Evolutionary conservation across 805 yeast species (phyloP), one percentile per base, ranked within the genome.

Genomic region (Debaryomyces castellii): DNA sequence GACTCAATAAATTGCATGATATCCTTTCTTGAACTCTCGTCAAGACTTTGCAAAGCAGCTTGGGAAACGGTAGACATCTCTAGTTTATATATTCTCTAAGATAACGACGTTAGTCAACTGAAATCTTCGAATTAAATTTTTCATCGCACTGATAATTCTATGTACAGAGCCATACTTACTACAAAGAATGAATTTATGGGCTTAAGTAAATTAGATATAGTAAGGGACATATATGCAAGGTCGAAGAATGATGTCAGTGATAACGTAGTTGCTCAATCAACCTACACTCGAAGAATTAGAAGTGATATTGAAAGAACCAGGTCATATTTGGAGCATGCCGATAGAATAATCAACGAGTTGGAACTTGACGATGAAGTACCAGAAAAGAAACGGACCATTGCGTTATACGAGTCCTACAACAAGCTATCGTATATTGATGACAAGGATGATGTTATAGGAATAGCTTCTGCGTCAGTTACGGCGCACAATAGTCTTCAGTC

Each of bases 1-100:
- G 85, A 70, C 61, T 89, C 95, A 40, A 90, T 73, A 71, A 89
- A 90, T 46, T 77, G 74, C 56, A 82, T 73, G 41, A 90, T 81
- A 51, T 89, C 96, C 59, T 81, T 78, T 64, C 85, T 83, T 39
- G 94, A 79, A 23, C 74, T 47, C 28, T 85, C 92, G 60, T 89
- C 95, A 45, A 71, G 68, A 43, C 51, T 60, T 46, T 63, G 72
- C 48, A 71, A 61, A 2, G 67, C 71, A 8, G 63, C 46, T 41
- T 64, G 70, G 20, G 71, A 60, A 36, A 69, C 57, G 9, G 64
- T 54, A 23, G 74, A 67, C 74, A 69, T 69, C 35, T 7, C n/a
- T n/a, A n/a, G n/a, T 48, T 14, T 35, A n/a, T 35, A 30, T 30
- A 4, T 21, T 5, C 5, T 18, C 4, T 35, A 17, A 18, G n/a